Evolutionary conservation across 768 basidiomycete genomes (phyloP), one percentile per base, ranked within the genome.

Genomic region (Tulasnella sp.): DNA sequence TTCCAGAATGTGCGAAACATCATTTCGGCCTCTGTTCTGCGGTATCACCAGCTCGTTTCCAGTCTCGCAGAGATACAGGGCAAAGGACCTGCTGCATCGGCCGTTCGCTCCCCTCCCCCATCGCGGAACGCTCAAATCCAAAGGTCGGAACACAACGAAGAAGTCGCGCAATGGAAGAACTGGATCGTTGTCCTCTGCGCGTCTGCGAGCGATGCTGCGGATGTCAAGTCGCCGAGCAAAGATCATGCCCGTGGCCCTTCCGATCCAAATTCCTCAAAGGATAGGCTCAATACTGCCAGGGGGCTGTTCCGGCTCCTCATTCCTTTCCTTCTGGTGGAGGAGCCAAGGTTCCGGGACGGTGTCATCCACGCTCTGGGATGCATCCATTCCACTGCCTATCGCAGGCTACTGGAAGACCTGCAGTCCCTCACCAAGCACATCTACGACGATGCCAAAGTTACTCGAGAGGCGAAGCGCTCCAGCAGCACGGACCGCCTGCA

Each of bases 311-410:
- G 84, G 62, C 86, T 87, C 62, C 73, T 93, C 53, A 85, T 87
- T 0, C 86, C 88, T 5, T 89, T 91, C 66, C 74, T 97, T 53
- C 86, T 88, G 61, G 86, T 86, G 5, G 91, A 94, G 63, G 83
- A 86, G 64, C 79, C 79, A 1, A 72, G 78, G 8, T 92, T 93
- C 68, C 81, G 89, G 51, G 86, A 92, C 66, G 81, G 84, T 0
- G 88, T 87, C 11, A 88, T 93, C 8, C 72, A 87, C 35, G 88
- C 90, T 58, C 85, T 97, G 65, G 92, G 91, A 64, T 82, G 85
- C 23, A 86, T 94, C 62, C 86, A 87, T 4, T 74, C 80, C 9
- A 76, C 72, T 62, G 81, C 80, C 0, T 91, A 93, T 67, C 79
- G 84, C 8, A 81, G 86, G 31, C 74, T 96, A 19, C 71, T 93